Percentiles rank a stretch among this genome's conserved stretches.
Evolutionary conservation across 2,329 filamentous ascomycete genomes (phyloP).

Genomic region (Exophiala dermatitidis): DNA sequence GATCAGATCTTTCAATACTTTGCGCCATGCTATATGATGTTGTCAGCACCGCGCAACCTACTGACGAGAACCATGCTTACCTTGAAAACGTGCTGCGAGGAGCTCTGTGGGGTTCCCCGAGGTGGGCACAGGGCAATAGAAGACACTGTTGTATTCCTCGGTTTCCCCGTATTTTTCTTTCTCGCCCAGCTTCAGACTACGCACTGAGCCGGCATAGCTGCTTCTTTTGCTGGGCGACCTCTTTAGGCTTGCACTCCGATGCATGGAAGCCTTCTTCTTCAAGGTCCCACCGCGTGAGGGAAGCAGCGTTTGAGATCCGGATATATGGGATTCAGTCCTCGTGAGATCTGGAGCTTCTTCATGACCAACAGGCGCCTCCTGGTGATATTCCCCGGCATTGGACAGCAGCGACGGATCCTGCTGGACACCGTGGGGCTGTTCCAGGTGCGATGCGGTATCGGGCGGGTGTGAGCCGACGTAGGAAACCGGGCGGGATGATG

Average conservation of each 20-base stretch:
- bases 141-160: constrained; percentile 71
- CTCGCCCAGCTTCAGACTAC: constrained; percentile 67
- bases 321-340: constrained; percentile 38
- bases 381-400: constrained; percentile 36
- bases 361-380: constrained; percentile 26
- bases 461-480: constrained; percentile 30
- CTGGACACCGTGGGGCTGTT: constrained; percentile 31
- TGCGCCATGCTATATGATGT: constrained; percentile 69
- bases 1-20: constrained; percentile 89
- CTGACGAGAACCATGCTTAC: constrained; percentile 42
- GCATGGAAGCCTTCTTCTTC: constrained; percentile 79
- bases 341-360: constrained; percentile 29
- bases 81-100: constrained; percentile 79
- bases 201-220: constrained; percentile 77
- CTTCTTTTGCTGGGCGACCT: constrained; percentile 75
- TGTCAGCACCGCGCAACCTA: background rate
- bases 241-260: constrained; percentile 64
- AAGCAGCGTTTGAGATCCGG: constrained; percentile 35
- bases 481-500: constrained; percentile 37
- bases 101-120: constrained; percentile 80
- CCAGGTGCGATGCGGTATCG: constrained; percentile 28
- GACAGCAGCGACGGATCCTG: constrained; percentile 31
- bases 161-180: constrained; percentile 52
- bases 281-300: constrained; percentile 61
- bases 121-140: constrained; percentile 83